These are phyloP conservation scores for Annona squamosa DNA, from an alignment of 164 flowering plant species.

Conservation along the genomic window DNA sequence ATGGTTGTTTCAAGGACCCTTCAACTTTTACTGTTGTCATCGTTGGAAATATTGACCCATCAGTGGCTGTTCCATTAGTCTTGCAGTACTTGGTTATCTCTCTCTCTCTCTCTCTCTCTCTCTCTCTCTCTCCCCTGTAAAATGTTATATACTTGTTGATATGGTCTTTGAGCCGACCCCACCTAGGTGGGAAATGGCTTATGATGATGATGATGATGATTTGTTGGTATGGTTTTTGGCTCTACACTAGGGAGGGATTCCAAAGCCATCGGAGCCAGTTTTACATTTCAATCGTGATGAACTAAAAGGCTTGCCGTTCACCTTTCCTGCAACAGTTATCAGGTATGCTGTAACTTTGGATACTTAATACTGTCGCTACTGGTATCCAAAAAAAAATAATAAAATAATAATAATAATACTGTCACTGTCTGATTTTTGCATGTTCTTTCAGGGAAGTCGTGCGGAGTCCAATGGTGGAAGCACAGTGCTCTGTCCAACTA, in stretches of 20 bases:
- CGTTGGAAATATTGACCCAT: constrained; percentile 83
- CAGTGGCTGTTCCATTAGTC: constrained; percentile 60
- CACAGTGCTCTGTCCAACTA: constrained; percentile 88
- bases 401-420: background rate
- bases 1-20: constrained; percentile 84
- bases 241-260: constrained; percentile 78
- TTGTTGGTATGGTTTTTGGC: constrained; percentile 14
- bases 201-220: too few species aligned
- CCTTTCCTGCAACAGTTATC: constrained; percentile 55
- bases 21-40: constrained; percentile 84
- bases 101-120: background rate
- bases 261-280: constrained; percentile 60
- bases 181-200: too few species aligned
- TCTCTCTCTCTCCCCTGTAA: background rate
- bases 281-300: constrained; percentile 73
- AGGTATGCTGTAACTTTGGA: constrained; percentile 32
- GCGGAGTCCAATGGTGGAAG: constrained; percentile 92
- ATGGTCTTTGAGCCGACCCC: constrained; percentile 15
- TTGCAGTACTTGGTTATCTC: constrained; percentile 74
- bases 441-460: constrained; percentile 70
- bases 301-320: constrained; percentile 79
- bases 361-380: background rate
- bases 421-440: background rate
- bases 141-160: constrained; percentile 9
- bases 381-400: background rate